These are phyloP conservation scores for Pythium apleroticum DNA, from an alignment of 352 stramenopile genomes.

Conservation along the genomic window DNA sequence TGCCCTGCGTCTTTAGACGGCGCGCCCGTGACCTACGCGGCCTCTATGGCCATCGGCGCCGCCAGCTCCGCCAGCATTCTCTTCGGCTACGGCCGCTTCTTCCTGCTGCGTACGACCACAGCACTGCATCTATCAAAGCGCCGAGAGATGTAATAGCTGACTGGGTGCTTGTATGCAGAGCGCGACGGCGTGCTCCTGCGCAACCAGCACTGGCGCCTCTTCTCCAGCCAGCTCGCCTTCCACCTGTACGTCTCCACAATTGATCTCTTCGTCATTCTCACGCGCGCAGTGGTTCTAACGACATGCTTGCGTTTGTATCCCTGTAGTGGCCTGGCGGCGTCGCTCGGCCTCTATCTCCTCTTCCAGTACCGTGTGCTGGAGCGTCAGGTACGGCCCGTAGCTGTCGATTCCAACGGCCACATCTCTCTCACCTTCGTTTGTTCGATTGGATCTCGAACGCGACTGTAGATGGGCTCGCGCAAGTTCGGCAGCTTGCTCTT, in stretches of 20 bases:
- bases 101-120: slow-evolving; percentile 39
- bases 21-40: slow-evolving; percentile 77
- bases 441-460: background rate
- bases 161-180: slow-evolving; percentile 29
- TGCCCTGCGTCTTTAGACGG: slow-evolving; percentile 48
- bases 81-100: slow-evolving; percentile 52
- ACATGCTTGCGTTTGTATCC: background rate
- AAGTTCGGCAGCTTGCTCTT: slow-evolving; percentile 82
- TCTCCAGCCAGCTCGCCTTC: slow-evolving; percentile 72
- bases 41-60: slow-evolving; percentile 62
- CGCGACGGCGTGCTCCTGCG: slow-evolving; percentile 52
- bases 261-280: background rate
- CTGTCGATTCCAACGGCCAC: background rate
- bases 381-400: slow-evolving; percentile 38
- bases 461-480: slow-evolving; percentile 69
- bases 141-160: background rate
- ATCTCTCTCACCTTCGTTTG: background rate
- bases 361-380: slow-evolving; percentile 87
- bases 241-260: slow-evolving; percentile 52
- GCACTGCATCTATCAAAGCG: background rate
- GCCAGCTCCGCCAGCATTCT: slow-evolving; percentile 67
- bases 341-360: slow-evolving; percentile 80
- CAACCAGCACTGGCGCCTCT: slow-evolving; percentile 70
- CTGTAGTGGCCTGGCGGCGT: slow-evolving; percentile 67
- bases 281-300: background rate